These are phyloP conservation scores for Pseudisothecium myosuroides DNA, from an alignment of 225 moss, liverwort and hornwort genomes.

Conservation along the genomic window DNA sequence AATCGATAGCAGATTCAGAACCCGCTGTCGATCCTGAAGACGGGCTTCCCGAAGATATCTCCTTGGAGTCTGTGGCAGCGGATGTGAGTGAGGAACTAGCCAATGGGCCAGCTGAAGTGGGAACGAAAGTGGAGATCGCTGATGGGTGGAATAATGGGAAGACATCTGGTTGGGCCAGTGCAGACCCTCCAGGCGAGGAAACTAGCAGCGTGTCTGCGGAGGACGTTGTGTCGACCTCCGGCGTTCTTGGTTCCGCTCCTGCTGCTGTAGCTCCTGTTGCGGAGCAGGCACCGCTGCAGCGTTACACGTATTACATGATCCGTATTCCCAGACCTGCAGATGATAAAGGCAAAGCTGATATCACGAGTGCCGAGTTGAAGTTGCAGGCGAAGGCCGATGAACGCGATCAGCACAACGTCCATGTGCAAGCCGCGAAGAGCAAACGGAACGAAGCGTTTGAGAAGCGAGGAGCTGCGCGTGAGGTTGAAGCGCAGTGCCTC, in stretches of 20 bases:
- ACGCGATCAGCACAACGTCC: not conserved
- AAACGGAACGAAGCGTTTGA: conserved; percentile 45
- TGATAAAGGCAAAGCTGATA: not conserved
- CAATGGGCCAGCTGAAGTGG: not conserved
- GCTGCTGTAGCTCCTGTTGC: not conserved
- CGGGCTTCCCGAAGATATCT: not conserved
- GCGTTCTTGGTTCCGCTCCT: not conserved
- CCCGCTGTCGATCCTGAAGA: not conserved
- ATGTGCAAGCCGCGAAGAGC: conserved; percentile 23
- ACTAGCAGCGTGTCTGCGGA: not conserved
- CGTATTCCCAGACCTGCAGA: not conserved
- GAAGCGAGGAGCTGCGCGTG: conserved; percentile 41
- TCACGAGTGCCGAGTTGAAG: not conserved
- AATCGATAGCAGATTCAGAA: not conserved
- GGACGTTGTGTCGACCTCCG: not conserved
- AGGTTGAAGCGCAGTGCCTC: conserved; percentile 33
- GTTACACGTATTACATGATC: not conserved
- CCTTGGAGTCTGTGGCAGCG: not conserved
- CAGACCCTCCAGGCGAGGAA: not conserved
- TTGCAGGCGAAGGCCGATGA: conserved; percentile 1
- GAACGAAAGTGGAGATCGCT: not conserved
- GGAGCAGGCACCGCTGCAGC: not conserved
- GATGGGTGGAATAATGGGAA: not conserved
- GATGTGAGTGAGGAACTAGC: not conserved
- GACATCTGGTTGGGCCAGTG: not conserved